These are phyloP conservation scores for Fusarium sacchari DNA, from an alignment of 2,329 filamentous ascomycete genomes.

Conservation along the genomic window DNA sequence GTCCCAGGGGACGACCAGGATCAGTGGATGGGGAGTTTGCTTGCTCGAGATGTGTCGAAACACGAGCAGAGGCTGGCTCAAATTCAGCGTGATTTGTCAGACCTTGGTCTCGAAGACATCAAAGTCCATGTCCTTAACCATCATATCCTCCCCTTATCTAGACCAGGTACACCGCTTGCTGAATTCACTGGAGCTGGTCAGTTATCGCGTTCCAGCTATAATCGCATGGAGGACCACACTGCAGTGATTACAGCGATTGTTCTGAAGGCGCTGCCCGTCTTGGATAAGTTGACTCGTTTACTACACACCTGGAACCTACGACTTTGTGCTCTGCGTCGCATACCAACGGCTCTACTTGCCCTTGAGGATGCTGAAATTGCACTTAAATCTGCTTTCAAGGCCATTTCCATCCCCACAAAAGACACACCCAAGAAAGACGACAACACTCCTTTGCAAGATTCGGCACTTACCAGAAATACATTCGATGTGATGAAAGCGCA, in stretches of 20 bases:
- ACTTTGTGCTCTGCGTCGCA: slow-evolving; percentile 76
- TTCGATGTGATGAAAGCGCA: slow-evolving; percentile 69
- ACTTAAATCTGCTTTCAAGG: slow-evolving; percentile 73
- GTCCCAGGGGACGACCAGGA: slow-evolving; percentile 39
- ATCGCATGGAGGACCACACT: slow-evolving; percentile 86
- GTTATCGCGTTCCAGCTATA: slow-evolving; percentile 64
- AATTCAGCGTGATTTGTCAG: slow-evolving; percentile 75
- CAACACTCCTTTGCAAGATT: slow-evolving; percentile 24
- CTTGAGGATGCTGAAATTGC: slow-evolving; percentile 74
- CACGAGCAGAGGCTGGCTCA: slow-evolving; percentile 80
- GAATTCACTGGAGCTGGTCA: slow-evolving; percentile 49
- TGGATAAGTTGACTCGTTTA: slow-evolving; percentile 78
- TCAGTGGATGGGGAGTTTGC: slow-evolving; percentile 76
- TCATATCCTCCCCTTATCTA: slow-evolving; percentile 70
- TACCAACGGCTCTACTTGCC: slow-evolving; percentile 74
- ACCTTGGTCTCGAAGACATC: slow-evolving; percentile 83
- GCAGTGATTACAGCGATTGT: slow-evolving; percentile 92
- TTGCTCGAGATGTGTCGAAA: slow-evolving; percentile 67
- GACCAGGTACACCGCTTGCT: slow-evolving; percentile 51
- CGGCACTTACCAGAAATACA: slow-evolving; percentile 55
- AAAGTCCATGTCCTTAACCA: slow-evolving; percentile 88
- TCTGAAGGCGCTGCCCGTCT: slow-evolving; percentile 84
- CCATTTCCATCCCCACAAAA: slow-evolving; percentile 55
- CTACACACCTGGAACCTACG: slow-evolving; percentile 82
- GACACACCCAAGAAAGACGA: slow-evolving; percentile 32